Base-by-base conservation (phyloP, 2,329 filamentous ascomycete species). In the Epichloe sp. region DNA sequence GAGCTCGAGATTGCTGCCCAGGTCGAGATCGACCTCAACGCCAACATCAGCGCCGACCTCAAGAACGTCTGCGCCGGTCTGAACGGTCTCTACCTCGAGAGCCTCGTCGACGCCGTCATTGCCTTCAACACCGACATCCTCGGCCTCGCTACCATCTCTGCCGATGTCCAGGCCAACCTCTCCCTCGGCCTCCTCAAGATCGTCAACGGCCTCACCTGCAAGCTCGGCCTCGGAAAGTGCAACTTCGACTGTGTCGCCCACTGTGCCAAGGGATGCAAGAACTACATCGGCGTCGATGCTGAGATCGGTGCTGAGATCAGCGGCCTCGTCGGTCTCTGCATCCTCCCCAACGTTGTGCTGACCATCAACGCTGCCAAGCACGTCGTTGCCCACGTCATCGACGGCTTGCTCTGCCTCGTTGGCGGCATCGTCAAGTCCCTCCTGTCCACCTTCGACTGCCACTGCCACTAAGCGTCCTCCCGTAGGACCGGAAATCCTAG, bases 181-280 rank as follows among this genome's bases (percentile, higher is more conserved):
- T 47, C 55, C 48, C 53, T 53, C 42, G 60, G 61, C 5, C 48
- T 64, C 38, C 44, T 65, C 35, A 56, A 58, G 46, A 52, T 54
- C 17, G 17, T 64, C 47, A 54, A 59, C 49, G 45, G 50, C 41
- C 42, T 61, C 14, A 56, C 60, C 43, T 68, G 65, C 61, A 52
- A 56, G 42, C 55, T 67, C 37, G 65, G 65, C 36, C 50, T 65
- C 38, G 59, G 60, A 38, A 55, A 57, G 43, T 68, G 66, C 60
- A 57, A 62, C 54, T 62, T 61, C 51, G 66, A 69, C 62, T 69
- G 66, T 56, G 65, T 69, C 48, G 65, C 64, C 26, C 66, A 64
- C 59, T 65, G 62, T 59, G 57, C 62, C 58, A 60, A 64, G 59
- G 66, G 66, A 56, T 69, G 66, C 60, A 59, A 60, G 56, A 69